Evolutionary conservation across 208 protist genomes (phyloP).

Genomic region (Acanthamoeba lenticulata): DNA sequence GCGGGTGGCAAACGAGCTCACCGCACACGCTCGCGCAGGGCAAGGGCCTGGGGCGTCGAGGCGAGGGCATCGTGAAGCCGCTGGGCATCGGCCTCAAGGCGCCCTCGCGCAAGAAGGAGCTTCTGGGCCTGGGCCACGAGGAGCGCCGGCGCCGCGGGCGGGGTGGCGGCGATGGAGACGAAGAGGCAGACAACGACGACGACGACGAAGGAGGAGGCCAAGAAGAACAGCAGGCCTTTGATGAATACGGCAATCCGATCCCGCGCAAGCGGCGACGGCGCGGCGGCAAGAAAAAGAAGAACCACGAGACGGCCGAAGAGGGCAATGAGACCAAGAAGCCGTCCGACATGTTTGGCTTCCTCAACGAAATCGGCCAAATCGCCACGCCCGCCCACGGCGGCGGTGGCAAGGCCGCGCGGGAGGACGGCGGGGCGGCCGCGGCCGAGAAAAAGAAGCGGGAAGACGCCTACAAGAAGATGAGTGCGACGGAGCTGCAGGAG

Average conservation of each 20-base stretch:
- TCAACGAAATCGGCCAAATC: not conserved
- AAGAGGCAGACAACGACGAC: not conserved
- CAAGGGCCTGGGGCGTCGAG: not conserved
- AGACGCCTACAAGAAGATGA: not conserved
- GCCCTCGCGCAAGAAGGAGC: constrained; percentile 20
- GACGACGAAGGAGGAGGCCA: not conserved
- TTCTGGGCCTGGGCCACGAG: constrained; percentile 22
- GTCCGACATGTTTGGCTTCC: not conserved
- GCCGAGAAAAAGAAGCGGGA: not conserved
- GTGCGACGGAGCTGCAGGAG: not conserved
- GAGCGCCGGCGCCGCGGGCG: not conserved
- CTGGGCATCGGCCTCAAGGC: constrained; percentile 16
- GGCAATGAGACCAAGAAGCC: not conserved
- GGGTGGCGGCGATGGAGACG: not conserved
- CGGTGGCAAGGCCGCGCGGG: not conserved
- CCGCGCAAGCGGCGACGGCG: not conserved
- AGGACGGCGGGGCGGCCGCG: not conserved
- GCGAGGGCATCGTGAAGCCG: constrained; percentile 30
- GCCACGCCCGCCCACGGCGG: not conserved
- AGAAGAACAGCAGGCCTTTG: not conserved
- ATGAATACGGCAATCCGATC: not conserved
- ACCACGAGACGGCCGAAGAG: not conserved
- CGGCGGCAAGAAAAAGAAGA: not conserved
- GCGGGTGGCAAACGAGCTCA: too few relatives aligned
- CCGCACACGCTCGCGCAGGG: not conserved